A percentile compares a stretch with the other conserved stretches of the same genome.
Conservation (phyloP, 768 basidiomycete genomes). For the Lentinula raphanica region DNA sequence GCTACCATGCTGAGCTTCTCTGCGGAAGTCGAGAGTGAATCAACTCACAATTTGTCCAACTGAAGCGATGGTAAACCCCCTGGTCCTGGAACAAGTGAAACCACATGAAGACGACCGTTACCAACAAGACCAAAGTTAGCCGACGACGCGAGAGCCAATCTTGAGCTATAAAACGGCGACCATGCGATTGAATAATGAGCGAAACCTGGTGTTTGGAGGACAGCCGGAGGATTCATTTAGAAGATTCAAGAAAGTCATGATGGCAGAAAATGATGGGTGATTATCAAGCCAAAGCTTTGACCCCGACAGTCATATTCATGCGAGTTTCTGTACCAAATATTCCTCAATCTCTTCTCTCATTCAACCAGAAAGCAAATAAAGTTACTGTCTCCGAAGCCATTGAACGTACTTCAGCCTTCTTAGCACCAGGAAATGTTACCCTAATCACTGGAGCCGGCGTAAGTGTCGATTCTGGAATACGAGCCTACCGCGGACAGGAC, state of each 20-base stretch:
- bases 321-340: slow-evolving; percentile 75
- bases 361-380: slow-evolving; percentile 27
- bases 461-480: slow-evolving; percentile 91
- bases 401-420: slow-evolving; percentile 58
- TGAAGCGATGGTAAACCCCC: slow-evolving; percentile 38
- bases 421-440: slow-evolving; percentile 64
- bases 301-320: slow-evolving; percentile 44
- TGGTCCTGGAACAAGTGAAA: slow-evolving; percentile 46
- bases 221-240: slow-evolving; percentile 31
- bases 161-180: slow-evolving; percentile 78
- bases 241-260: slow-evolving; percentile 2
- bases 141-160: slow-evolving; percentile 74
- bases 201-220: slow-evolving; percentile 73
- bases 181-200: slow-evolving; percentile 78
- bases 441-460: slow-evolving; percentile 90
- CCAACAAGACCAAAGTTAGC: slow-evolving; percentile 95
- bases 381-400: slow-evolving; percentile 49
- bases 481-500: slow-evolving; percentile 86
- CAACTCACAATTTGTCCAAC: slow-evolving; percentile 65
- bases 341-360: slow-evolving; percentile 53
- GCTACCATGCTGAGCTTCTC: slow-evolving; percentile 36
- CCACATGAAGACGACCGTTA: slow-evolving; percentile 81
- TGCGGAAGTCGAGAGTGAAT: background rate
- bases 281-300: background rate
- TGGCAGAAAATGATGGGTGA: slow-evolving; percentile 11